Evolutionary conservation across 164 flowering plant species (phyloP).

Genomic region (Tinospora cordifolia): DNA sequence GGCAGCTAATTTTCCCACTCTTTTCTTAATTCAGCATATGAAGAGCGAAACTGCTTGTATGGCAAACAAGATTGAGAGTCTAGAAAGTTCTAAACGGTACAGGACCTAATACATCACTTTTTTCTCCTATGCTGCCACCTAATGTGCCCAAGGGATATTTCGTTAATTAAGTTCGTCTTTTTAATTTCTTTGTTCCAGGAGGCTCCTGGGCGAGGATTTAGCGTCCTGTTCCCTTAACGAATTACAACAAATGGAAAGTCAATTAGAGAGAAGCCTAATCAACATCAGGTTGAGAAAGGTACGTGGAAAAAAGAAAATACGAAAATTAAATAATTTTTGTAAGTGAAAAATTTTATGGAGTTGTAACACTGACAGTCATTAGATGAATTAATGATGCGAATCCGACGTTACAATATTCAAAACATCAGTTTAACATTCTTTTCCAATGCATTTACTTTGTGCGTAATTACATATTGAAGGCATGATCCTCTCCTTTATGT

Average conservation of each 20-base stretch:
- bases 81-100: constrained; percentile 64
- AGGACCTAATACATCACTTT: neutral
- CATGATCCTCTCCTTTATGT: no score
- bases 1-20: neutral
- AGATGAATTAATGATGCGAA: no score
- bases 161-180: neutral
- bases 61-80: constrained; percentile 65
- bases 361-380: no score
- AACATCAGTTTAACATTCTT: neutral
- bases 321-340: no score
- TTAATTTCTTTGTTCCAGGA: constrained; percentile 30
- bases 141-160: neutral
- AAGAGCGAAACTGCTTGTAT: constrained; percentile 52
- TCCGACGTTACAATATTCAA: no score
- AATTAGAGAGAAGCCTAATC: constrained; percentile 57
- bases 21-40: constrained; percentile 43
- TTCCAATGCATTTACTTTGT: neutral
- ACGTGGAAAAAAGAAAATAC: neutral
- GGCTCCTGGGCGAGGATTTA: constrained; percentile 67
- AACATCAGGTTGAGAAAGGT: constrained; percentile 67
- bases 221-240: constrained; percentile 56
- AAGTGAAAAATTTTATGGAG: no score
- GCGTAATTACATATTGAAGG: neutral
- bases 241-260: constrained; percentile 55
- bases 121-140: neutral